Evolutionary conservation across 306 rosid species (phyloP), one percentile per base, ranked within the genome.

Genomic region (Cicer yamashitae): DNA sequence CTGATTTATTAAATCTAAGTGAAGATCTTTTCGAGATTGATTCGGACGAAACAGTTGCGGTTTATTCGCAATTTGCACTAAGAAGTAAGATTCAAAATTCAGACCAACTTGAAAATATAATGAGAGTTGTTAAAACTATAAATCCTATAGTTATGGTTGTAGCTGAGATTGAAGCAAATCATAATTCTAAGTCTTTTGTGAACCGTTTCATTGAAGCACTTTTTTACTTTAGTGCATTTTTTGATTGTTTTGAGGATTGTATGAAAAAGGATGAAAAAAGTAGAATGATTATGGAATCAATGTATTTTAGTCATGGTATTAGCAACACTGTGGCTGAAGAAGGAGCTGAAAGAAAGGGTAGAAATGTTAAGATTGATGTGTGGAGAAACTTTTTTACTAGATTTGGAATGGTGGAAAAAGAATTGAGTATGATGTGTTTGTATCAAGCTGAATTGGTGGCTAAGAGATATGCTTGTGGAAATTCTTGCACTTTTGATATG

Each of bases 191-290:
- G 7, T 79, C 78, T 17, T 91, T 91, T 46, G 90, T 84, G 39
- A 85, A 72, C 58, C 87, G 91, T 41, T 91, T 91, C 85, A 77
- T 68, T 22, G 96, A 91, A 13, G 84, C 93, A 0, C 88, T 89
- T 17, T 91, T 89, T 81, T 88, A 38, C 82, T 86, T 46, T 50
- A 79, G 89, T 14, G 90, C 87, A 5, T 79, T 52, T 64, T 89
- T 91, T 17, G 97, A 91, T 62, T 85, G 90, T 57, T 14, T 86
- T 0, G 89, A 86, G 70, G 43, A 70, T 54, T 86, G 72, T 18
- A 88, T 89, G 86, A 72, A 79, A 66, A 10, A 15, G 40, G 77
- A 88, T 25, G 89, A 86, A 22, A 56, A 57, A 17, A 81, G 79
- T 61, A 66, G 96, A 70, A 68, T 14, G 76, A 43, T 62, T 14